A percentile compares a stretch with the other conserved stretches of the same genome.
Evolutionary conservation across 805 yeast genomes (phyloP).

Genomic region (Kodamaea sagamina): DNA sequence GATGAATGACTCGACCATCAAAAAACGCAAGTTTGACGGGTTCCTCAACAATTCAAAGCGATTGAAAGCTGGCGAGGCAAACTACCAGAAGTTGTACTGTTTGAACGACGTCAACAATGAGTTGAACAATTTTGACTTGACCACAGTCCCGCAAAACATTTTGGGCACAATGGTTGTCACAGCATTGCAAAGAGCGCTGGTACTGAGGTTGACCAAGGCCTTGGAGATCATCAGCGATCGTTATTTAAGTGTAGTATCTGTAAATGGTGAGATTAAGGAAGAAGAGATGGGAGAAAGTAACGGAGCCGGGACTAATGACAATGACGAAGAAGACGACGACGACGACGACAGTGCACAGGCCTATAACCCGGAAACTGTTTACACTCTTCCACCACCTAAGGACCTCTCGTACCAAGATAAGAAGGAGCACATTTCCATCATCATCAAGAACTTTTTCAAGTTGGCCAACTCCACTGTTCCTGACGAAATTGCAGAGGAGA

Average conservation of each 20-base stretch:
- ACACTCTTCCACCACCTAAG: slow-evolving; percentile 59
- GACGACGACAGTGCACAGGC: slow-evolving; percentile 24
- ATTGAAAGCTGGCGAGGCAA: slow-evolving; percentile 28
- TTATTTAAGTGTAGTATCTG: slow-evolving; percentile 45
- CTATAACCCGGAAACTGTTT: slow-evolving; percentile 44
- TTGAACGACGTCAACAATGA: slow-evolving; percentile 63
- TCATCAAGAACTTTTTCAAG: slow-evolving; percentile 60
- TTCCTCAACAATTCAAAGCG: slow-evolving; percentile 35
- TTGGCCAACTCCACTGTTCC: slow-evolving; percentile 38
- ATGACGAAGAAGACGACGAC: slow-evolving; percentile 21
- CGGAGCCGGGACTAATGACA: slow-evolving; percentile 10
- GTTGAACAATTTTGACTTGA: slow-evolving; percentile 67
- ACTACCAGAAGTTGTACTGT: slow-evolving; percentile 64
- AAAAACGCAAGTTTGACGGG: slow-evolving; percentile 45
- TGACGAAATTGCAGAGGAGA: slow-evolving; percentile 19
- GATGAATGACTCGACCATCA: slow-evolving; percentile 33
- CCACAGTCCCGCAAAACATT: slow-evolving; percentile 63
- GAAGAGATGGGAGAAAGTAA: slow-evolving; percentile 6
- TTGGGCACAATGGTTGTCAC: slow-evolving; percentile 64
- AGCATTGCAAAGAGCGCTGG: slow-evolving; percentile 60
- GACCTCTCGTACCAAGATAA: slow-evolving; percentile 55
- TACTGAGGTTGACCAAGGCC: slow-evolving; percentile 59
- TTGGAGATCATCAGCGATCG: slow-evolving; percentile 70
- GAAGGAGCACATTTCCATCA: slow-evolving; percentile 54
- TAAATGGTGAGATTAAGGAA: slow-evolving; percentile 9